Evolutionary conservation across 805 yeast species (phyloP), one percentile per base, ranked within the genome.

Genomic region (Candida koratica): DNA sequence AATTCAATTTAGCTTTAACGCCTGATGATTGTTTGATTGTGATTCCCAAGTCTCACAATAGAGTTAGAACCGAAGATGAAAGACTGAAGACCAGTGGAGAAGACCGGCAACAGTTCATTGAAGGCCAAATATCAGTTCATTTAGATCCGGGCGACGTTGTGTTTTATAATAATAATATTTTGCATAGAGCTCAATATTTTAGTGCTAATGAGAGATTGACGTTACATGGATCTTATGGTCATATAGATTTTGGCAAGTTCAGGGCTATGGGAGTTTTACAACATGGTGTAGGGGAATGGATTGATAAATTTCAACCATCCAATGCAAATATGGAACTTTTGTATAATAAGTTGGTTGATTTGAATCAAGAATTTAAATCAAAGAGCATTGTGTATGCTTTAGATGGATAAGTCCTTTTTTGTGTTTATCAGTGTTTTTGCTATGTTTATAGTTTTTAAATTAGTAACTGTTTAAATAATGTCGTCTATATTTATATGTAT

Each of bases 201-300:
- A 51, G 71, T 20, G 49, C 54, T 18, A 50, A 55, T 22, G 58
- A 55, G 36, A 53, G 78, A 33, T 55, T 70, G 36, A 72, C 77
- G 0, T 48, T 72, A 17, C 78, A 72, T 47, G 78, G 77, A 0
- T 65, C 74, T 2, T 70, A 71, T 42, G 78, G 78, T 4, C 70
- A 68, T 42, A 56, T 41, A 15, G 55, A 59, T 24, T 51, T 51
- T 36, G 77, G 76, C 5, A 53, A 55, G 36, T 45, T 56, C 10
- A 55, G 77, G 39, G 76, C 77, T 3, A 61, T 60, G 42, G 71
- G 75, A n/a, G 61, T 72, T n/a, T 60, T 72, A 32, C 78, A 72
- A 49, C 76, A 71, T 43, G 78, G 77, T 1, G 75, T 71, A 4
- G 67, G 64, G 6, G 59, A 61, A 28, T 72, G 78, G 78, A 45